Evolutionary conservation across 1,284 basidiomycete species (phyloP).

Genomic region (Trichosporon sp.): DNA sequence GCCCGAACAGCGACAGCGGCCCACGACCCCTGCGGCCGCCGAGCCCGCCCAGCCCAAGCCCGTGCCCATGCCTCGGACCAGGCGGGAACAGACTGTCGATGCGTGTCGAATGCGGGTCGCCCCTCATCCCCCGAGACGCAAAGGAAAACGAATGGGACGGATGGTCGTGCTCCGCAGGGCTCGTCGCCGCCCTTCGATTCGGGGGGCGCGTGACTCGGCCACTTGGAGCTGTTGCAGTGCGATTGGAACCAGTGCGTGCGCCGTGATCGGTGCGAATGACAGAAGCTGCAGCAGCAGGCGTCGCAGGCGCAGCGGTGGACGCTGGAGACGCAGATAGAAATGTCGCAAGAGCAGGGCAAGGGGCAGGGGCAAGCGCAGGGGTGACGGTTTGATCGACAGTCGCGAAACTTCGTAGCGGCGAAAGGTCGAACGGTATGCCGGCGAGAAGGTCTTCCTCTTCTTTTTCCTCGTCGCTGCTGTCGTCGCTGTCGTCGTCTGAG

Average conservation of each 20-base stretch:
- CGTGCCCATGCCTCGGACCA: background rate
- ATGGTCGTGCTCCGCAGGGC: background rate
- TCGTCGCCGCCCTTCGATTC: slow-evolving; percentile 1
- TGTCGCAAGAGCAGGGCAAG: background rate
- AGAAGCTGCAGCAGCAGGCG: background rate
- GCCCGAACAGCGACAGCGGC: background rate
- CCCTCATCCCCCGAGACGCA: background rate
- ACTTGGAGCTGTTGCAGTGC: background rate
- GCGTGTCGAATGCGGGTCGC: background rate
- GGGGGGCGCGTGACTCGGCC: background rate
- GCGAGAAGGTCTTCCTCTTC: background rate
- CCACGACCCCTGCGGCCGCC: background rate
- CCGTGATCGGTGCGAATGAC: background rate
- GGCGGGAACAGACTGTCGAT: slow-evolving; percentile 12
- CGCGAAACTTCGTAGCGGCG: background rate
- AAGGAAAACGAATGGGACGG: background rate
- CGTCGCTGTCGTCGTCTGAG: background rate
- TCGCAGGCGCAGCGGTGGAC: background rate
- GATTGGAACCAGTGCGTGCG: background rate
- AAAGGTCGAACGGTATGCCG: background rate
- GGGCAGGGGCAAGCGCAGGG: background rate
- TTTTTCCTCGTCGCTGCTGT: too few relatives aligned
- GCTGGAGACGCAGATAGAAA: too few relatives aligned
- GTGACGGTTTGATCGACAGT: background rate
- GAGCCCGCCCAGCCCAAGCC: background rate